Conservation (phyloP, 495 filamentous ascomycete genomes). For the Podospora appendiculata region DNA sequence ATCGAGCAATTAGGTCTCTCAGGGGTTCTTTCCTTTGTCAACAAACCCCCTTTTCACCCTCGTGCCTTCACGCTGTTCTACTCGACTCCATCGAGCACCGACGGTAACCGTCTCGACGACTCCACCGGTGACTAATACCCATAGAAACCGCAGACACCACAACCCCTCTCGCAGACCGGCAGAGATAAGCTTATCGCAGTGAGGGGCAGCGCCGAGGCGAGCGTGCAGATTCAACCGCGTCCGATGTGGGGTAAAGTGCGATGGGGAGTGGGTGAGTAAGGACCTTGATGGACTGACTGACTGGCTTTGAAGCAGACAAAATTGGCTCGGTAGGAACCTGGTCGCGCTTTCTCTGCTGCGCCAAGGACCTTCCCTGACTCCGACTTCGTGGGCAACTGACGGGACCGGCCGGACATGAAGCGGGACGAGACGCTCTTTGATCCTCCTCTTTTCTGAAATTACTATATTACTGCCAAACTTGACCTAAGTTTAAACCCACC, state of each 20-base stretch:
- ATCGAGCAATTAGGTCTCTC: too few species aligned
- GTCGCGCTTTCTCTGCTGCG: not conserved
- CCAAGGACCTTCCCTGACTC: too few species aligned
- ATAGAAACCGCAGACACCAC: too few species aligned
- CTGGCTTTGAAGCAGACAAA: not conserved
- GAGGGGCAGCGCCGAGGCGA: not conserved
- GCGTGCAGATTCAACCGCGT: not conserved
- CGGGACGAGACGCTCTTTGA: too few species aligned
- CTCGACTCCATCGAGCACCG: not conserved
- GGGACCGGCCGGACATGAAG: too few species aligned
- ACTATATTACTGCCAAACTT: too few species aligned
- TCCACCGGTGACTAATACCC: not conserved
- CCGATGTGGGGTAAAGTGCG: not conserved
- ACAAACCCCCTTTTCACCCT: not conserved
- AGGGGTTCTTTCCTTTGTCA: too few species aligned
- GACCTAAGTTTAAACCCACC: too few species aligned
- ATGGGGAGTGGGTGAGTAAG: not conserved
- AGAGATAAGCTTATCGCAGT: constrained; percentile 7
- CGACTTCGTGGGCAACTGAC: too few species aligned
- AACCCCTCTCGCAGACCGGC: too few species aligned
- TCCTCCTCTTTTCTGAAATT: too few species aligned
- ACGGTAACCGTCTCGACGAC: not conserved
- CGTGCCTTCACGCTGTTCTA: constrained; percentile 15
- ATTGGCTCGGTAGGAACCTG: not conserved
- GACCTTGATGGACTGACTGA: not conserved